phyloP scores from a whole-genome alignment of 108 stramenopile genomes.

The Parietichytrium sp. region DNA sequence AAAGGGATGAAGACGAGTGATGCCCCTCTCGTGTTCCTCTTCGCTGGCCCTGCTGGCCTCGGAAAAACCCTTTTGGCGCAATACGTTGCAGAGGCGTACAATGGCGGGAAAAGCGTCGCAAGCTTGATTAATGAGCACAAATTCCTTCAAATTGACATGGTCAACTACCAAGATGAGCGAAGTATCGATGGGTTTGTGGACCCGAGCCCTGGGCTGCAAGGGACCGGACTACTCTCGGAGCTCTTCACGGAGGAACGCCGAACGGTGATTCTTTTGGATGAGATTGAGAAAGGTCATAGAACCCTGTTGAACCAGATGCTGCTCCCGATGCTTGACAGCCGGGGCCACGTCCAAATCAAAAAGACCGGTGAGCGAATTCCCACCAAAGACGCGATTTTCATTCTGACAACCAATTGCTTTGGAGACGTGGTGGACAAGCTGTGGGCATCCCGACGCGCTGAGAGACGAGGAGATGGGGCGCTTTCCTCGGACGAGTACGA shows the following conservation, averaged over 20 bases:
- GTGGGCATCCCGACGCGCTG: neutral
- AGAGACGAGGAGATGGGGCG: neutral
- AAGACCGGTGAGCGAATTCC: constrained; percentile 2
- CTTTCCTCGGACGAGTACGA: neutral
- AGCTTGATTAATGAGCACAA: neutral
- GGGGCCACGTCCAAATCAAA: neutral
- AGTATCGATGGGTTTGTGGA: constrained; percentile 21
- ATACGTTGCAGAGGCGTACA: neutral
- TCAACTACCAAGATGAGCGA: constrained; percentile 39
- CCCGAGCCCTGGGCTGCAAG: neutral
- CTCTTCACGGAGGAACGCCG: neutral
- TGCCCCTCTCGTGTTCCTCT: neutral
- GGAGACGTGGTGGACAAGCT: neutral
- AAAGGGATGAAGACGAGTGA: neutral
- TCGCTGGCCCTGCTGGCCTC: neutral
- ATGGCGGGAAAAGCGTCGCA: neutral
- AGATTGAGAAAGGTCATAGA: constrained; percentile 21
- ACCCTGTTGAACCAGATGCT: constrained; percentile 2
- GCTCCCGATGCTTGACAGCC: constrained; percentile 17
- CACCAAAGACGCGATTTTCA: neutral
- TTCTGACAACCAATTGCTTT: constrained; percentile 33
- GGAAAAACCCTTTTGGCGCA: constrained; percentile 15
- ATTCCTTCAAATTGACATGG: constrained; percentile 28
- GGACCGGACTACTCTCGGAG: neutral
- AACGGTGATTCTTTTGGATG: neutral